A percentile compares a stretch with the other conserved stretches of the same genome.
These are phyloP conservation scores for Pseudofabraea citricarpa DNA, from an alignment of 2,329 filamentous ascomycete genomes.

Conservation along the genomic window DNA sequence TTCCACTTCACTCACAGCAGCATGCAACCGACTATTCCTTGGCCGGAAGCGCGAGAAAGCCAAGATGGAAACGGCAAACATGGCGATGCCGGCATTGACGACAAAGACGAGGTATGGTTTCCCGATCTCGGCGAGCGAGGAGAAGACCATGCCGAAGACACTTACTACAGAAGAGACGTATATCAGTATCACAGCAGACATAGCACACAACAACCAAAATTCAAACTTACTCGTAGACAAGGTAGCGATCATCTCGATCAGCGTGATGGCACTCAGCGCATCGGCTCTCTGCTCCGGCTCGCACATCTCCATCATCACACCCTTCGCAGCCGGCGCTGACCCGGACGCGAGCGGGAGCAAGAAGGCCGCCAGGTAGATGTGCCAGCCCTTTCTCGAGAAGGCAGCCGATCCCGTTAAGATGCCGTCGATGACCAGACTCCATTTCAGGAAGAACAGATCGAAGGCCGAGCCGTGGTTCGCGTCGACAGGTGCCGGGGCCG, in stretches of 20 bases:
- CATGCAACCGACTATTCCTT: too few species aligned
- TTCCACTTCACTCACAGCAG: too few species aligned
- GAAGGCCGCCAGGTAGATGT: conserved; percentile 62
- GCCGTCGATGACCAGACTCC: conserved; percentile 61
- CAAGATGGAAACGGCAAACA: neutral
- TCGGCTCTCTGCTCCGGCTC: conserved; percentile 56
- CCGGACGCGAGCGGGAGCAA: conserved; percentile 65
- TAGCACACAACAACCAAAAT: neutral
- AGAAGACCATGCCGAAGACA: conserved; percentile 64
- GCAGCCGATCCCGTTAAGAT: conserved; percentile 57
- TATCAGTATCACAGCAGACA: neutral
- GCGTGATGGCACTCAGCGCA: conserved; percentile 62
- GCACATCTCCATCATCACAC: conserved; percentile 69
- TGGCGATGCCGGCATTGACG: conserved; percentile 52
- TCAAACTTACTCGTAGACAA: conserved; percentile 44
- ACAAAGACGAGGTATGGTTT: conserved; percentile 60
- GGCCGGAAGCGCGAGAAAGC: neutral
- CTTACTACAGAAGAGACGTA: conserved; percentile 31
- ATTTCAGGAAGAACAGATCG: conserved; percentile 63
- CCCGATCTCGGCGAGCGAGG: conserved; percentile 54
- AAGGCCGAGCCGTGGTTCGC: conserved; percentile 43
- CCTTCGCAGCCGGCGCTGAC: conserved; percentile 65
- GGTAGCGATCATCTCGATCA: conserved; percentile 65
- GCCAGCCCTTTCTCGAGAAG: conserved; percentile 59
- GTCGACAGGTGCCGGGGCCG: conserved; percentile 5